Conservation (phyloP, 2,329 filamentous ascomycete species). For the Colletotrichum sp. region DNA sequence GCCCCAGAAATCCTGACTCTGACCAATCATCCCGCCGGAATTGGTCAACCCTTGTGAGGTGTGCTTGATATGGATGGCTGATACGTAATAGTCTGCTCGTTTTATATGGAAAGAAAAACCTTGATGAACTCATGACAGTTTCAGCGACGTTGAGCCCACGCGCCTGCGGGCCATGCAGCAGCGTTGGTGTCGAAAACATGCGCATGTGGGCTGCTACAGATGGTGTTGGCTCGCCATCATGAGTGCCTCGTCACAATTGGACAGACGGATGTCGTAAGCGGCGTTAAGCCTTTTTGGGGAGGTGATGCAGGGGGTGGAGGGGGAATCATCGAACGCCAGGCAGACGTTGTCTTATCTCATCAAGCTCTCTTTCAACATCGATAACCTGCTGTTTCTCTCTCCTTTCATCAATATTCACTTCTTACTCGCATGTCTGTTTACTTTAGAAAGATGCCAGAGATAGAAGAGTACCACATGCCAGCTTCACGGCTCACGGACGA, state of each 20-base stretch:
- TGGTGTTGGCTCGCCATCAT: neutral
- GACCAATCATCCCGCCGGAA: slow-evolving; percentile 8
- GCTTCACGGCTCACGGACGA: neutral
- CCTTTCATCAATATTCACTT: neutral
- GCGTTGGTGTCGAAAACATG: neutral
- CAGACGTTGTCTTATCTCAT: neutral
- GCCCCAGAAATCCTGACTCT: neutral
- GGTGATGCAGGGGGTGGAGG: neutral
- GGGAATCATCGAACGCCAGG: neutral
- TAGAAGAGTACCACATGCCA: neutral
- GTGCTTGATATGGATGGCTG: neutral
- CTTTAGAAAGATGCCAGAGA: neutral
- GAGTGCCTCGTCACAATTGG: neutral
- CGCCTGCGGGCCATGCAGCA: neutral
- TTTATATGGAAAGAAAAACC: neutral
- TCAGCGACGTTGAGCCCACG: neutral
- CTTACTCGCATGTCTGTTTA: neutral
- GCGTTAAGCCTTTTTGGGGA: slow-evolving; percentile 9
- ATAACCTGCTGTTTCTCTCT: neutral
- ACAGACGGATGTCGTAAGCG: neutral
- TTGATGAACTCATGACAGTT: neutral
- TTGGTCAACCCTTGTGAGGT: slow-evolving; percentile 3
- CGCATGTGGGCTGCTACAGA: neutral
- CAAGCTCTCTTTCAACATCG: neutral
- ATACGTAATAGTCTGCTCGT: slow-evolving; percentile 11